Base-by-base conservation (phyloP, 176 grass and related monocot species). In the Zoysia japonica region DNA sequence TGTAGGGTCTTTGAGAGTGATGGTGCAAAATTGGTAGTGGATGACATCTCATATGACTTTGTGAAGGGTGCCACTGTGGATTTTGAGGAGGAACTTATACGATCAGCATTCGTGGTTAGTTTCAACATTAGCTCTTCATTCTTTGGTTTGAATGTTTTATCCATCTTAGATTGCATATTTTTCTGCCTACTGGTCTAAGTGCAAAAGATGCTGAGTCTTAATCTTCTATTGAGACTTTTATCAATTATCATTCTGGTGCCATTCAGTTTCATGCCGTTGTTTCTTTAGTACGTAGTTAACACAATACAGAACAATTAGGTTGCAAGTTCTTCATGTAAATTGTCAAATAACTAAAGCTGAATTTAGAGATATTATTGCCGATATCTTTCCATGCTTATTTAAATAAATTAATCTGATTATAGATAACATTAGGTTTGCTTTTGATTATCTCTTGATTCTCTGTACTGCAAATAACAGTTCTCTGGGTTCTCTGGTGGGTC, bases 21-120 rank as follows among this genome's bases (percentile, higher is more conserved):
- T 84, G 90, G 90, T 19, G 85, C 90, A 47, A 91, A 90, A 74
- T 78, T 98, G 75, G 88, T 98, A 38, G 92, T 98, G 40, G 92
- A 98, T 72, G 82, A 85, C 61, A 83, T 93, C 52, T 98, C 95
- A 46, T 94, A 93, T 68, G 92, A 98, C 67, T 98, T 98, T 69
- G 92, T 98, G 17, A 94, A 98, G 90, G 95, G 95, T 48, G 84
- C 92, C 5, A 89, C 91, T 19, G 44, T 98, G 9, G 95, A 98
- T 88, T 98, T 92, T n/a, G 92, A 62, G 20, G 92, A 94, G 42
- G 95, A 98, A 87, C 81, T 98, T 53, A 94, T 94, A 64, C 83
- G 90, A 47, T 92, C 95, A 3, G 89, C 89, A 15, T 94, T 98
- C 6, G 81, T 88, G 92, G 92, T 98, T 85, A 80, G 87, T 80